Evolutionary conservation across 305 asterid genomes (phyloP), one percentile per base, ranked within the genome.

Genomic region (Stenogyne calaminthoides): DNA sequence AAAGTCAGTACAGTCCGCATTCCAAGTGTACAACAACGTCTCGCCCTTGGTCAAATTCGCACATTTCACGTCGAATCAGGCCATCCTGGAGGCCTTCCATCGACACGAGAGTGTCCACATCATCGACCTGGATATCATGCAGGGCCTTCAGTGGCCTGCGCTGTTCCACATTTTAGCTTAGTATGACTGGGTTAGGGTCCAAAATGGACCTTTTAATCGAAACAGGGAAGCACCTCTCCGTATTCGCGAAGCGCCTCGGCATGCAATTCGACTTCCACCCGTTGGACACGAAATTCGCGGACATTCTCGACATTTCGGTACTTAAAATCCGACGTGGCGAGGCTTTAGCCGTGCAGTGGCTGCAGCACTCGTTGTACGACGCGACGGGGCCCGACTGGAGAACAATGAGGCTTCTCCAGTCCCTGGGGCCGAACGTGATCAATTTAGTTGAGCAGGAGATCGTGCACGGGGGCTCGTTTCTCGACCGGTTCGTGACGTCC

Each of bases 131-230:
- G 97, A 89, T 25, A 87, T 91, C 69, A 91, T 89, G 97, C 97
- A 91, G 73, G 97, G 96, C 47, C 64, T 88, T 69, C 97, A 89
- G 67, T 91, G 97, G 97, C 96, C 96, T 0, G 95, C 97, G 5
- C 64, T 89, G 6, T 89, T 91, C 49, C 96, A 91, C 78, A 86
- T 91, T 32, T 87, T 91, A 6, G 89, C 95, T 91, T 4, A 85
- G 87, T 19, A 75, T 91, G 89, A 91, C 96, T 0, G 97, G 95
- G 9, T 62, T 89, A 69, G 96, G 95, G 3, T 64, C 77, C 42
- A 83, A 89, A 1, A 73, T 77, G 73, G 93, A 85, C 47, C 67
- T 84, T 9, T 40, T 88, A 15, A 39, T 71, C 0, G 90, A 89
- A 51, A 89, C 97, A 0, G 97, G 95, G 0, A 86, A 83, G 6